Conservation (phyloP, 495 filamentous ascomycete genomes). For the Neurospora sp. region DNA sequence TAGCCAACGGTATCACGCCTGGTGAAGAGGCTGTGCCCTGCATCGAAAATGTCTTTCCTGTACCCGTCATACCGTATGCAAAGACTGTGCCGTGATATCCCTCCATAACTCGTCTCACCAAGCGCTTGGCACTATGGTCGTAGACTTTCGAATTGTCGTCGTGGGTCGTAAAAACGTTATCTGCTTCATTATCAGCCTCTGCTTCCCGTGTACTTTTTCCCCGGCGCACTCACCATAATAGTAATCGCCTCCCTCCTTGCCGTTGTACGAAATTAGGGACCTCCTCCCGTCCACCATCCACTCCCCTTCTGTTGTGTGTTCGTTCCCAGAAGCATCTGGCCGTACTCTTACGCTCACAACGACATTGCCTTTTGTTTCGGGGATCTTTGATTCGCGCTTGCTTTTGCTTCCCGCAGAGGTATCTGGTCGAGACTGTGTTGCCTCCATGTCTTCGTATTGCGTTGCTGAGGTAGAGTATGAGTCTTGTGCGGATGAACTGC, state of each 20-base stretch:
- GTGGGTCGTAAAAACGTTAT: slow-evolving; percentile 89
- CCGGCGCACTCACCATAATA: slow-evolving; percentile 61
- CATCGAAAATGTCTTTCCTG: slow-evolving; percentile 98
- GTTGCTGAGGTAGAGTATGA: slow-evolving; percentile 88
- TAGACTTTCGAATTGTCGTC: slow-evolving; percentile 93
- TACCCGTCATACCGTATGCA: slow-evolving; percentile 98
- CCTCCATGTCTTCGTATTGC: slow-evolving; percentile 68
- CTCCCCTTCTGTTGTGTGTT: slow-evolving; percentile 60
- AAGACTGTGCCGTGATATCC: slow-evolving; percentile 98
- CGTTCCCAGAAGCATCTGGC: slow-evolving; percentile 59
- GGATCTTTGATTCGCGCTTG: slow-evolving; percentile 32
- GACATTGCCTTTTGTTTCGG: slow-evolving; percentile 85
- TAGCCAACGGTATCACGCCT: slow-evolving; percentile 92
- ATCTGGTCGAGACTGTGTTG: slow-evolving; percentile 29
- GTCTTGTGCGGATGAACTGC: slow-evolving; percentile 80
- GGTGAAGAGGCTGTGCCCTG: slow-evolving; percentile 95
- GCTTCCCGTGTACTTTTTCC: not conserved
- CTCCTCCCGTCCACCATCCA: slow-evolving; percentile 87
- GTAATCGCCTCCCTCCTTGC: slow-evolving; percentile 86
- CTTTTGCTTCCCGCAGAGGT: slow-evolving; percentile 32
- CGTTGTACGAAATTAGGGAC: slow-evolving; percentile 70
- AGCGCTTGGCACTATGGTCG: slow-evolving; percentile 82
- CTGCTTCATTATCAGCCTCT: slow-evolving; percentile 32
- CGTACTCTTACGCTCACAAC: slow-evolving; percentile 90
- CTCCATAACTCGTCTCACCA: slow-evolving; percentile 96